These are phyloP conservation scores for Plasmodium inui DNA, from an alignment of 169 alveolate genomes.

Conservation along the genomic window DNA sequence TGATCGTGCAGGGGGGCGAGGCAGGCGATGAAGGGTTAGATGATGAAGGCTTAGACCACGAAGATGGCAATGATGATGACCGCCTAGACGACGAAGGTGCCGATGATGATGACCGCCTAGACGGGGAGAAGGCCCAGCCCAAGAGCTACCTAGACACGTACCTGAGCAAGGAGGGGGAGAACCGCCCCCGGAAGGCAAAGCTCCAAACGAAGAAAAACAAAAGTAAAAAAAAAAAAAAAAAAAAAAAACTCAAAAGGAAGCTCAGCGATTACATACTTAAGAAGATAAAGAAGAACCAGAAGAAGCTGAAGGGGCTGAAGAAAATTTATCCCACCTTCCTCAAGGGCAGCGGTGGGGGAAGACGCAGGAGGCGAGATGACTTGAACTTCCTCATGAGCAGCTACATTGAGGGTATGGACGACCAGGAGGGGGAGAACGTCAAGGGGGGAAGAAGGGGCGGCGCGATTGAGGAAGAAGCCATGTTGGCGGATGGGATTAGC, in stretches of 20 bases:
- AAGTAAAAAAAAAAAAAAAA: neutral
- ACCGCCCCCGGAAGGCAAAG: neutral
- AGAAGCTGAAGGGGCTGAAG: constrained; percentile 35
- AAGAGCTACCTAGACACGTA: constrained; percentile 10
- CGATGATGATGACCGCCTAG: neutral
- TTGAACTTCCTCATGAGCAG: constrained; percentile 32
- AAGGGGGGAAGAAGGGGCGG: neutral
- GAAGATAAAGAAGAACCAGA: constrained; percentile 38
- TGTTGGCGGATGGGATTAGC: neutral
- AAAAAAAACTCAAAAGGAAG: constrained; percentile 31
- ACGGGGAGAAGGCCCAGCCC: neutral
- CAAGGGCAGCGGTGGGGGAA: neutral
- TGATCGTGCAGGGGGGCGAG: neutral
- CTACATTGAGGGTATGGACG: constrained; percentile 17
- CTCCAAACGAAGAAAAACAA: neutral
- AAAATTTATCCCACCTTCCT: constrained; percentile 32
- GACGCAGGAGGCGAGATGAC: constrained; percentile 23
- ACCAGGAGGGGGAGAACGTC: neutral
- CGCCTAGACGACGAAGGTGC: neutral
- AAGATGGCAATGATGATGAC: neutral
- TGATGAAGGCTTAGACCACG: neutral
- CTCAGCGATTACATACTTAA: constrained; percentile 51
- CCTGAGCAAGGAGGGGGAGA: neutral
- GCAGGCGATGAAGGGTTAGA: neutral
- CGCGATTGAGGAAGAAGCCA: neutral